Evolutionary conservation across 768 basidiomycete genomes (phyloP), one percentile per base, ranked within the genome.

Genomic region (Calocybe cyanea): DNA sequence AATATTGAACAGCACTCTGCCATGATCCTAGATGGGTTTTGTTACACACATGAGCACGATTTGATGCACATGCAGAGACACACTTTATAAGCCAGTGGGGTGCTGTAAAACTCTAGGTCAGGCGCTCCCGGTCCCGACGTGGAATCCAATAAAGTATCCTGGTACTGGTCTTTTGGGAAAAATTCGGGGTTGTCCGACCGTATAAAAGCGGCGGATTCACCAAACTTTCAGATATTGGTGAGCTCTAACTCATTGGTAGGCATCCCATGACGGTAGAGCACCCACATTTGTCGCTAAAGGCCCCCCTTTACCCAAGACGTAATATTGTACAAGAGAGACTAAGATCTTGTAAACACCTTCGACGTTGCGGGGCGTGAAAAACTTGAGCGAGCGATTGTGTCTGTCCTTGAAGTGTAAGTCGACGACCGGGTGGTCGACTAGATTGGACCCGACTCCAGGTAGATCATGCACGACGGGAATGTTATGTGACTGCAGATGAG

Each of bases 381-480:
- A 76, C 46, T 65, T 71, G 11, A 75, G 32, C 5, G 75, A 71
- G 4, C 64, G 55, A 41, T 73, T 66, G 2, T 62, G 63, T 42
- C 73, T 81, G 50, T 83, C 80, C 51, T 71, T 72, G 60, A 77
- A 71, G 51, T 71, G 69, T 19, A 80, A 41, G 54, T 73, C 67
- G 40, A 85, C 70, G 11, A 72, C 69, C 3, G 73, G 69, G 55
- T 92, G 90, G 57, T 92, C 90, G 36, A 75, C 67, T 14, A 92
- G 73, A 59, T 90, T 74, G 7, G 75, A 67, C 11, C 91, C 91
- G 15, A 93, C 88, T 9, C 81, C 81, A 0, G 85, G 83, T 1
- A 85, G 74, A 53, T 90, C 79, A 5, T 77, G 57, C 15, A 83
- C 64, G 23, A 81, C 63, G 0, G 76, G 67, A 17, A 93, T 81